Evolutionary conservation across 164 flowering plant genomes (phyloP).

Genomic region (Chimonanthus salicifolius): DNA sequence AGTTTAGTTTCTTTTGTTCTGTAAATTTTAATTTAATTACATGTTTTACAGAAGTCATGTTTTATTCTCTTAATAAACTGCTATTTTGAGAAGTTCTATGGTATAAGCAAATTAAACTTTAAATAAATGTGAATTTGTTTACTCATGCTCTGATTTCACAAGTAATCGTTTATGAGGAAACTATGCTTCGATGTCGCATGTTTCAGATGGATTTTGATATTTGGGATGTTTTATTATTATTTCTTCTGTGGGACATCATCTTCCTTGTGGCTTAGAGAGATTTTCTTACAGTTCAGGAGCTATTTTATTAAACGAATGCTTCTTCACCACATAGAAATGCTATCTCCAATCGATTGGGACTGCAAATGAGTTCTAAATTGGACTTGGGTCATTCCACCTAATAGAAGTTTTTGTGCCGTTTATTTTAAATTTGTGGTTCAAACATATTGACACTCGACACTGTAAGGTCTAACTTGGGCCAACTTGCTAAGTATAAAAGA

Average conservation of each 20-base stretch:
- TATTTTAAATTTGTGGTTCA: neutral
- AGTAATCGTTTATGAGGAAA: neutral
- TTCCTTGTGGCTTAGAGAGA: no score
- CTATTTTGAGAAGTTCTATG: neutral
- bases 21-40: no score
- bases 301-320: no score
- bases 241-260: no score
- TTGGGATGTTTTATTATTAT: neutral
- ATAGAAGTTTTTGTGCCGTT: neutral
- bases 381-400: no score
- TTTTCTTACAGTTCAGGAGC: no score
- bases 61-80: neutral
- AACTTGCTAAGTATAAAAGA: neutral
- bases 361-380: no score
- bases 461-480: neutral
- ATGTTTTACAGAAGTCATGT: no score
- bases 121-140: no score
- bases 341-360: neutral
- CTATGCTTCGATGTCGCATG: neutral
- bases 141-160: neutral
- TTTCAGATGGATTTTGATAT: neutral
- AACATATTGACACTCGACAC: neutral
- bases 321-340: neutral
- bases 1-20: no score
- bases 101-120: neutral